Evolutionary conservation across 176 grass and related monocot species (phyloP).

Genomic region (Dendrocalamus sinicus): DNA sequence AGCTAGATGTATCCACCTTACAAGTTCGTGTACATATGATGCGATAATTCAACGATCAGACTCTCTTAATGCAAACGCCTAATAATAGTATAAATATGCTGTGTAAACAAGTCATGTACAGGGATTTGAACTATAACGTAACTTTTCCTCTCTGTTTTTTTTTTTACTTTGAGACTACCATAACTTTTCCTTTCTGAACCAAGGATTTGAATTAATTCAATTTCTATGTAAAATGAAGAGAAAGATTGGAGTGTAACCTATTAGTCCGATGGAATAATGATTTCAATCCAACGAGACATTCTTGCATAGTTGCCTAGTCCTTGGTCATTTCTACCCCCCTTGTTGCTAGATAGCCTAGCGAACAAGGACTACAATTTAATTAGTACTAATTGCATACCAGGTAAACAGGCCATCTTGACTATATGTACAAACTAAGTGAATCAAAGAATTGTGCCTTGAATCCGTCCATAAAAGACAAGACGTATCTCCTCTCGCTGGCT

Average conservation of each 20-base stretch:
- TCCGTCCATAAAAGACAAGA: neutral
- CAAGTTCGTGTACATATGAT: too few relatives aligned
- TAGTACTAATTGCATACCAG: neutral
- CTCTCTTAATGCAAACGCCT: neutral
- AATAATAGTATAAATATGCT: too few relatives aligned
- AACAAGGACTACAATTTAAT: neutral
- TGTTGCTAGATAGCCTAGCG: neutral
- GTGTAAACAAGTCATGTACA: neutral
- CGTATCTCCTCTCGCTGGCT: neutral
- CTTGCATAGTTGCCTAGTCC: neutral
- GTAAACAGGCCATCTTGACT: constrained; percentile 3
- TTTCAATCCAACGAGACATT: neutral
- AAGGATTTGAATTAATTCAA: neutral
- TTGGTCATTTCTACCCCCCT: neutral
- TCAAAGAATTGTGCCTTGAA: neutral
- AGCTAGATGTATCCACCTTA: too few relatives aligned
- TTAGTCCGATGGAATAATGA: neutral
- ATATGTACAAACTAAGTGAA: neutral
- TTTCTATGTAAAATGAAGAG: neutral
- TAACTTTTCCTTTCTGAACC: neutral
- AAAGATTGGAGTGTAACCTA: neutral
- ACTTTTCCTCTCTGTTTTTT: too few relatives aligned
- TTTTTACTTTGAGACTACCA: too few relatives aligned
- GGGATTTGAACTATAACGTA: neutral
- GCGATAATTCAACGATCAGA: neutral